A percentile compares a stretch with the other conserved stretches of the same genome.
phyloP scores from a whole-genome alignment of 441 rosid genomes.

The Isatis lusitanica region DNA sequence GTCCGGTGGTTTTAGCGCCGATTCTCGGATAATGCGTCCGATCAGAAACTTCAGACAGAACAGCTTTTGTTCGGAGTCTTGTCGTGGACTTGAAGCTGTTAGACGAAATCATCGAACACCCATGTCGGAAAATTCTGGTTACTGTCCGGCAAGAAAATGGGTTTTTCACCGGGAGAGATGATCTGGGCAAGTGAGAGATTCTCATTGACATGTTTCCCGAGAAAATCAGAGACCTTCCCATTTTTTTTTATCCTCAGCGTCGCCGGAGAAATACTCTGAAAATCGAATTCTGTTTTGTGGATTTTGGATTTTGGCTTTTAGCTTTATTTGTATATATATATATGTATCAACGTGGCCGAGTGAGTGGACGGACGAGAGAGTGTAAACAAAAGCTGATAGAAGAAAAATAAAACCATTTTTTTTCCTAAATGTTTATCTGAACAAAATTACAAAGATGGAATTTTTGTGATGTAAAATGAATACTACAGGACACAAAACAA shows the following conservation, averaged over 20 bases:
- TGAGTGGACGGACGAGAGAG: conserved; percentile 14
- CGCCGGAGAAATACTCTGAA: background rate
- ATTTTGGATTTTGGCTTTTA: background rate
- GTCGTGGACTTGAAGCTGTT: conserved; percentile 20
- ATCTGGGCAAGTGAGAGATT: conserved; percentile 38
- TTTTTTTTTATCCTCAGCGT: background rate
- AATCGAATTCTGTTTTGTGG: background rate
- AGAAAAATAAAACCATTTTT: background rate
- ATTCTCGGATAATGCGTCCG: conserved; percentile 54
- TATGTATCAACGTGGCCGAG: conserved; percentile 4
- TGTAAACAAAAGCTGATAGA: background rate
- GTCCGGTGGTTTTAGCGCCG: conserved; percentile 68
- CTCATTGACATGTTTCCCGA: conserved; percentile 45
- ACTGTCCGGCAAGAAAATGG: conserved; percentile 26
- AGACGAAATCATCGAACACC: conserved; percentile 28
- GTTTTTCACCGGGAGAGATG: conserved; percentile 31
- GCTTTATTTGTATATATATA: background rate
- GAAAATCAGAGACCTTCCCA: conserved; percentile 50
- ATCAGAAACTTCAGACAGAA: conserved; percentile 47
- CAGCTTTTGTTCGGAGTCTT: conserved; percentile 44
- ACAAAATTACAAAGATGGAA: background rate
- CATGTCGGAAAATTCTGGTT: conserved; percentile 24
- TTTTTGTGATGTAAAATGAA: background rate
- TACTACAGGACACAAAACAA: background rate
- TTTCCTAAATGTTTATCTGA: background rate